phyloP scores from a whole-genome alignment of 495 filamentous ascomycete species.

The Lasiosphaeria hispida region DNA sequence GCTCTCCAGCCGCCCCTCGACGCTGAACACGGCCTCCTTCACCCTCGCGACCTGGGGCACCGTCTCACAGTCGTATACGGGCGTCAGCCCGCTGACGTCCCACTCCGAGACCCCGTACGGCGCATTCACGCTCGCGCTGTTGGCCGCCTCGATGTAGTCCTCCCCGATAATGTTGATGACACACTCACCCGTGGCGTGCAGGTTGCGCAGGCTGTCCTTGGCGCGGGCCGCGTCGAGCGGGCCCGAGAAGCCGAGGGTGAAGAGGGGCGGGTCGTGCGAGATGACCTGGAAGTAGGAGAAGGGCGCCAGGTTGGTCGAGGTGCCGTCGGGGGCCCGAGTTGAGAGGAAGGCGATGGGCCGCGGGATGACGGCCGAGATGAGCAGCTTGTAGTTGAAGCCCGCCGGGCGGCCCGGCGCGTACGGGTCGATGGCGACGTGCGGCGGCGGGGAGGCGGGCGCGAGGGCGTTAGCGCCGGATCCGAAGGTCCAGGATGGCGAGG shows the following conservation, averaged over 20 bases:
- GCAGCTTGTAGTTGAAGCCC: constrained; percentile 83
- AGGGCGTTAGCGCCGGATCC: constrained; percentile 68
- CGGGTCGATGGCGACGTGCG: constrained; percentile 79
- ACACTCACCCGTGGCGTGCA: constrained; percentile 69
- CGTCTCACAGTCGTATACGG: constrained; percentile 56
- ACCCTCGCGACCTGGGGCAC: constrained; percentile 71
- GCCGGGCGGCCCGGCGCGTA: constrained; percentile 66
- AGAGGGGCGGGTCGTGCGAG: constrained; percentile 86
- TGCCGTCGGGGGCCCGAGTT: constrained; percentile 47
- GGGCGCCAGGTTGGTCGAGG: constrained; percentile 68
- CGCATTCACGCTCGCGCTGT: constrained; percentile 71
- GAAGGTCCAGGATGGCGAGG: constrained; percentile 70
- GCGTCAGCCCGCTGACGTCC: constrained; percentile 72
- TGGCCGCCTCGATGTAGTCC: constrained; percentile 84
- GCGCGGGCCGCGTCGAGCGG: constrained; percentile 43
- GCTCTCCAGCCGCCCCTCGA: constrained; percentile 76
- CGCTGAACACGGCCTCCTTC: constrained; percentile 73
- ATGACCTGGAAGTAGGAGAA: constrained; percentile 84
- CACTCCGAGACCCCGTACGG: constrained; percentile 81
- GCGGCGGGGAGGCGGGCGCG: constrained; percentile 48
- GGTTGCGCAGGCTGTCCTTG: constrained; percentile 78
- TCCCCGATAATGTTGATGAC: constrained; percentile 87
- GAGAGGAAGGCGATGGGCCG: constrained; percentile 66
- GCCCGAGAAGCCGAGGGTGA: constrained; percentile 71
- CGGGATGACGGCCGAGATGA: constrained; percentile 84